A percentile compares a stretch with the other conserved stretches of the same genome.
Conservation (phyloP, 2,329 filamentous ascomycete species). For the Aspergillus sp. region DNA sequence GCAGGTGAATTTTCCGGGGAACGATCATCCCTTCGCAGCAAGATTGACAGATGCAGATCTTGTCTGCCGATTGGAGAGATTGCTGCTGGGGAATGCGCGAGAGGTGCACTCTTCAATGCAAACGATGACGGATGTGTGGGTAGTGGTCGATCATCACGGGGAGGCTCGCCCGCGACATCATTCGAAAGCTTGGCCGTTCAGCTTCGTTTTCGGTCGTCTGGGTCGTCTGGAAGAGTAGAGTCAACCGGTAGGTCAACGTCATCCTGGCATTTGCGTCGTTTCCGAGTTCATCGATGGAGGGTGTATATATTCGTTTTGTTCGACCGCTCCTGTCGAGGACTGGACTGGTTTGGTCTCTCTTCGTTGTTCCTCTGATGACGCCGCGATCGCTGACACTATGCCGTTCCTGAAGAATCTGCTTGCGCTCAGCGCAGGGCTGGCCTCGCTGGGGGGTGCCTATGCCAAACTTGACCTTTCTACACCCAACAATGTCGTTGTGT, state of each 20-base stretch:
- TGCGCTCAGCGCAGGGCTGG: slow-evolving; percentile 25
- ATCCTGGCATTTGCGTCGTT: too few relatives aligned
- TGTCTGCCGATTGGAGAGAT: not conserved
- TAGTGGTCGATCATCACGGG: too few relatives aligned
- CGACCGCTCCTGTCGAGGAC: not conserved
- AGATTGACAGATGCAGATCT: not conserved
- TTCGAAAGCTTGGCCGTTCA: too few relatives aligned
- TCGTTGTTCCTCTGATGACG: not conserved
- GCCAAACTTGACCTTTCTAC: slow-evolving; percentile 46
- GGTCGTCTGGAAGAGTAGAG: too few relatives aligned
- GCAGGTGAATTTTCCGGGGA: not conserved
- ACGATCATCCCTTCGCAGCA: not conserved
- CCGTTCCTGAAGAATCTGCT: slow-evolving; percentile 22
- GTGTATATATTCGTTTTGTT: too few relatives aligned
- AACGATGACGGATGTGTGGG: too few relatives aligned
- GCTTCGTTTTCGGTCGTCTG: too few relatives aligned
- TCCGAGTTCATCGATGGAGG: too few relatives aligned
- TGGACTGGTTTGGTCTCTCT: not conserved
- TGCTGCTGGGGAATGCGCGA: too few relatives aligned
- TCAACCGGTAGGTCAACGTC: too few relatives aligned
- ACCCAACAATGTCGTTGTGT: slow-evolving; percentile 58
- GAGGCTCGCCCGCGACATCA: too few relatives aligned
- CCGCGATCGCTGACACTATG: slow-evolving; percentile 19
- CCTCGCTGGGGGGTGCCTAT: slow-evolving; percentile 29
- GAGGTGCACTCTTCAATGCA: too few relatives aligned